Conservation (phyloP, 2,329 filamentous ascomycete species). For the Escovopsis sp. region DNA sequence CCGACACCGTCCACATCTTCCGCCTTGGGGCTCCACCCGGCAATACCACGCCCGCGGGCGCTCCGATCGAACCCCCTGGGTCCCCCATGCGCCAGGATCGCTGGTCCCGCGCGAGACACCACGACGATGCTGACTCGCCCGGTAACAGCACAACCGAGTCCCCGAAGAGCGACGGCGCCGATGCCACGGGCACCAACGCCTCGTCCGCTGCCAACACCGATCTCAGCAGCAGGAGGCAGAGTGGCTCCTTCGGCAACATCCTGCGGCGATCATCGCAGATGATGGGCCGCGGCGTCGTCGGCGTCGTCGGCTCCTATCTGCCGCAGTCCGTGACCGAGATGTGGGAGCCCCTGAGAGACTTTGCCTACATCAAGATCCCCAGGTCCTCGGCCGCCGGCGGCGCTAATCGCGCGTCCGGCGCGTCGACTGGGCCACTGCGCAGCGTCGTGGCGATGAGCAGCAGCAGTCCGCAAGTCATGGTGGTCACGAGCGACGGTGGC, state of each 20-base stretch:
- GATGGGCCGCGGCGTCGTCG: conserved; percentile 77
- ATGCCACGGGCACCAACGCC: conserved; percentile 17
- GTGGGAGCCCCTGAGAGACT: conserved; percentile 91
- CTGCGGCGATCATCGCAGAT: conserved; percentile 89
- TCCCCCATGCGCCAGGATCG: conserved; percentile 31
- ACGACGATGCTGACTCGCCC: conserved; percentile 29
- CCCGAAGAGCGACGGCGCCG: conserved; percentile 33
- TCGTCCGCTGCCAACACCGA: conserved; percentile 11
- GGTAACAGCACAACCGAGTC: conserved; percentile 37
- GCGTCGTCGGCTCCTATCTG: conserved; percentile 80
- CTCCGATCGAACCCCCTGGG: conserved; percentile 23
- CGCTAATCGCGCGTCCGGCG: conserved; percentile 13
- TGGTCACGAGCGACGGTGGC: conserved; percentile 87
- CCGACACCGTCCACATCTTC: conserved; percentile 95
- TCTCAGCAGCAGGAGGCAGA: conserved; percentile 30
- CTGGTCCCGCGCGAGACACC: conserved; percentile 38
- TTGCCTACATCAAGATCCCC: conserved; percentile 90
- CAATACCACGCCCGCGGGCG: conserved; percentile 20
- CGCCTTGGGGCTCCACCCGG: conserved; percentile 46
- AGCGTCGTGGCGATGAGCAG: conserved; percentile 98
- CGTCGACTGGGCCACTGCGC: conserved; percentile 41
- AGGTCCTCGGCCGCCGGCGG: conserved; percentile 27
- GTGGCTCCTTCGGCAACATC: conserved; percentile 78
- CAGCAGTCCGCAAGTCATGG: conserved; percentile 91
- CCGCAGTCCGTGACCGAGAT: conserved; percentile 92